Evolutionary conservation across 129 eudicot species (phyloP), one percentile per base, ranked within the genome.

Genomic region (Solidago caesia): DNA sequence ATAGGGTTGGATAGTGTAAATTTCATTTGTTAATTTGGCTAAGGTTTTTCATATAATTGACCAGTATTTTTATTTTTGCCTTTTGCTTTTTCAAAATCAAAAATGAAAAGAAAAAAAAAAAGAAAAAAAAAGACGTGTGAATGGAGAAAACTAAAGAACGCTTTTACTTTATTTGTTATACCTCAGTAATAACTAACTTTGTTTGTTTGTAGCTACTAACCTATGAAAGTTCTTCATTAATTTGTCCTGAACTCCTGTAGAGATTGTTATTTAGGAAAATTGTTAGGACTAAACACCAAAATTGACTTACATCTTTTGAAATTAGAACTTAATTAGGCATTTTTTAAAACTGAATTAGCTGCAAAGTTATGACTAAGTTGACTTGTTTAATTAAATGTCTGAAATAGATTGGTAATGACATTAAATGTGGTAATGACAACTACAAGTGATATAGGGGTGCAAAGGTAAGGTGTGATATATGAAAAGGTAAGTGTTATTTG

Each of bases 201-300:
- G 70, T 77, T 59, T 77, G 81, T 59, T 45, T 68, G n/a, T 59
- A 69, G 44, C 70, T 60, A 59, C 43, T 58, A 41, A 15, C 47
- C 11, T 58, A 41, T 68, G 41, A 67, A 66, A 8, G 47, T 43
- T 44, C 52, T 64, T 65, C 42, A 21, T 21, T 0, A 21, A 49
- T 48, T 47, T 63, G 62, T 47, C 15, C 12, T n/a, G n/a, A n/a
- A n/a, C n/a, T n/a, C n/a, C n/a, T 63, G 6, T 74, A 63, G 14
- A 26, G 15, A 49, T 43, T 77, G 64, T 42, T 26, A 49, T 33
- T 33, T 33, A 33, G 21, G 21, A 21, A 21, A 21, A 0, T 21
- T 21, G 21, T 21, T 21, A 21, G 39, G 10, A 65, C 47, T 21
- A 49, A 62, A 2, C 44, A 48, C 41, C 72, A 72, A 49, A 51